Base-by-base conservation (phyloP, 2,329 filamentous ascomycete genomes). In the Ophiobolus disseminans region DNA sequence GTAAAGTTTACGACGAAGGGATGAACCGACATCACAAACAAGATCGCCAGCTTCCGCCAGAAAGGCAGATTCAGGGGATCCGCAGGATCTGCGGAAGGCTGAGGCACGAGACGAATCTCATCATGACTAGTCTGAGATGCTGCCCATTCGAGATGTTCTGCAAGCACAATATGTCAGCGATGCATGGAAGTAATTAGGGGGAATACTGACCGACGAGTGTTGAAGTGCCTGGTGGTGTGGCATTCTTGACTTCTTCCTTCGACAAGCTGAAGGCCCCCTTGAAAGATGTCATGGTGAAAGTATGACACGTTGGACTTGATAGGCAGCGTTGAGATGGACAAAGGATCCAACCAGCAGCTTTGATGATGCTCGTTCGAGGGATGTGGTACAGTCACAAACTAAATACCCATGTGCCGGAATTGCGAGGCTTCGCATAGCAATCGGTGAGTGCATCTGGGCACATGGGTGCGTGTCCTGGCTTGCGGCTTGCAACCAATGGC, bases 31-130 rank as follows among this genome's bases (percentile, higher is more conserved):
- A 76, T 75, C 50, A 63, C 59, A 13, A 61, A 50, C 2, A 76
- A 53, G 10, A 76, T 67, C 4, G 53, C 58, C 10, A 60, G 44
- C 55, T 76, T 76, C 3, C 71, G 67, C 63, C 65, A 71, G 50
- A 48, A 48, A 5, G 68, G 58, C 55, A 75, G 73, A 34, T 76
- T 76, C 19, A 77, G 55, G 2, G 75, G 74, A 40, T 77, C 75
- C 2, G 68, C 66, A 8, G 72, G 69, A 50, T 73, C 74, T 7
- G 61, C 57, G 3, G 74, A 74, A 1, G 75, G 75, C 22, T 65
- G 66, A 5, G 74, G 75, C 4, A 75, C 67, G 5, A 71, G 63
- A 16, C 74, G 70, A 25, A 72, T 63, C 39, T 75, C 68, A 54
- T 72, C 67, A 36, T 67, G 60, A 25, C 42, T 39, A 14, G 66